These are phyloP conservation scores for Solanum medicagineum DNA, from an alignment of 257 asterid species.

Conservation along the genomic window DNA sequence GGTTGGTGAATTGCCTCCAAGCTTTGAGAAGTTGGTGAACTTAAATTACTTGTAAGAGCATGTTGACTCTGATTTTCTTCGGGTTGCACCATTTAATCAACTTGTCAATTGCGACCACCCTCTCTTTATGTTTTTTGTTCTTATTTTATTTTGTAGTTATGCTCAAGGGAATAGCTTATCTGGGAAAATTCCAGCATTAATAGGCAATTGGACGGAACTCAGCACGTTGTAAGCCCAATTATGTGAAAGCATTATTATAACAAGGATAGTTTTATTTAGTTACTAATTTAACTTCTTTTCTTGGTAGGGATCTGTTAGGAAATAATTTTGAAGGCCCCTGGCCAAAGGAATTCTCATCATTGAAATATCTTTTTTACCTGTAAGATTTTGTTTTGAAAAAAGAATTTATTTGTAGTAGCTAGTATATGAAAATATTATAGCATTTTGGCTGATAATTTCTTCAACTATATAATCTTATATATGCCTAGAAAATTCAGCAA, in stretches of 20 bases:
- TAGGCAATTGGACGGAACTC: neutral
- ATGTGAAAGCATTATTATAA: neutral
- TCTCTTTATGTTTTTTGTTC: neutral
- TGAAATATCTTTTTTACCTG: neutral
- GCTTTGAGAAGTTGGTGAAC: neutral
- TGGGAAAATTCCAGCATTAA: neutral
- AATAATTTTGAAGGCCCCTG: slow-evolving; percentile 9
- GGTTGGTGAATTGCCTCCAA: neutral
- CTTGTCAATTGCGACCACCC: neutral
- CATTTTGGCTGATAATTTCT: neutral
- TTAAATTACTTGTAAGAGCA: neutral
- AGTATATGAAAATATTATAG: neutral
- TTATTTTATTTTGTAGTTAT: neutral
- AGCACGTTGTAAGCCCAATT: neutral
- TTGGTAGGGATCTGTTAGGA: neutral
- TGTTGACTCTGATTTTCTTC: neutral
- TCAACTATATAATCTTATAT: neutral
- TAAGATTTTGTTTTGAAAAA: neutral
- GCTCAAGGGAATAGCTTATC: slow-evolving; percentile 1
- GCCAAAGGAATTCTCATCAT: neutral
- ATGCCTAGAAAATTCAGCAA: neutral
- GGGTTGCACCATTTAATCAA: neutral
- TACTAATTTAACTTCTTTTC: neutral
- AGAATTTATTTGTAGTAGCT: neutral
- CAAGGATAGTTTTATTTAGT: neutral